Base-by-base conservation (phyloP, 129 eudicot genomes). In the Lactuca sativa region DNA sequence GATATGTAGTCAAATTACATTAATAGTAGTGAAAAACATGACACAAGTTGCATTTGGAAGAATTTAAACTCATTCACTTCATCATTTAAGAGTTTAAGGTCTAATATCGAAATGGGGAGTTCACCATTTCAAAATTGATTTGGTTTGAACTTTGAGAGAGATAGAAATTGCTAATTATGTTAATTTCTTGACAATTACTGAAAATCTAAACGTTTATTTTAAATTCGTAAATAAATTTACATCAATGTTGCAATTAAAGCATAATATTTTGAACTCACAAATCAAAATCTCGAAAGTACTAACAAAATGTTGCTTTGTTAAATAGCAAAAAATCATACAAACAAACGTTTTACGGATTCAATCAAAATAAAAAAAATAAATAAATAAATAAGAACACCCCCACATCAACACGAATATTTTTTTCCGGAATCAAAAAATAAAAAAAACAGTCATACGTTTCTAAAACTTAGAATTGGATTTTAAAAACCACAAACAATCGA, bases 41-140 rank as follows among this genome's bases (percentile, higher is more conserved):
- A 70, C 54, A 70, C 1, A 41, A 57, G 18, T 52, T 38, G 12
- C 62, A 18, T 55, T 55, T 12, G 43, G 9, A 44, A 43, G 47
- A 15, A 9, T 55, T 41, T 7, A 34, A 52, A 66, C 62, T 58
- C 16, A 75, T 66, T 74, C 52, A 18, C 49, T 65, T 41, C 49
- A 64, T 56, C 49, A 66, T 18, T 66, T 53, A 66, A 66, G 47
- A 66, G 79, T 17, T 55, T 56, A 21, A 56, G 52, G 12, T 74
- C 48, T 16, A 8, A 65, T 65, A 74, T 49, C 59, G 55, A 55
- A 64, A 74, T 74, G 10, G 38, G 58, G 4, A 47, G 15, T 43
- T 64, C 65, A 74, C 65, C 2, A 66, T 74, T 56, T 65, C 60
- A 58, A 75, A 58, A 59, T 47, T 14, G 32, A 31, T 33, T 32